A percentile compares a stretch with the other conserved stretches of the same genome.
These are phyloP conservation scores for Solanum neorickii DNA, from an alignment of 257 asterid species.

Conservation along the genomic window DNA sequence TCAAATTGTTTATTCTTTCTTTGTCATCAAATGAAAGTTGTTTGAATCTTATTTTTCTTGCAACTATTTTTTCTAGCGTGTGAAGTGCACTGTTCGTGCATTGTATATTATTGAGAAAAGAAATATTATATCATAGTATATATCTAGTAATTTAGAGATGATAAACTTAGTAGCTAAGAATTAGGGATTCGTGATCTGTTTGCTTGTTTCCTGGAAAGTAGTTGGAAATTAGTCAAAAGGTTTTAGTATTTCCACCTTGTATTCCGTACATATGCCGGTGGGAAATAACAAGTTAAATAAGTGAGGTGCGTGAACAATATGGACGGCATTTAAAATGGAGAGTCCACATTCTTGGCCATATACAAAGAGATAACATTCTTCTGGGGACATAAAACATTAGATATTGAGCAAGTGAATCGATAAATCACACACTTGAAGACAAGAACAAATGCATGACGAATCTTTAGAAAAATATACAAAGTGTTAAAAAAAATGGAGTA, in stretches of 20 bases:
- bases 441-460: no score
- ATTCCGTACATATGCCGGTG: no score
- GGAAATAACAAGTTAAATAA: no score
- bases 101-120: not conserved
- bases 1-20: not conserved
- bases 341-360: not conserved
- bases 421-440: not conserved
- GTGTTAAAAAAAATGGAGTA: not conserved
- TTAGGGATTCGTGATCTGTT: not conserved
- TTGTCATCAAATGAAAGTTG: not conserved
- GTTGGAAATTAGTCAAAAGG: not conserved
- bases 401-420: not conserved
- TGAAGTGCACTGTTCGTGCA: not conserved
- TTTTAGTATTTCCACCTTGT: no score
- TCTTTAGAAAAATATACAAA: not conserved
- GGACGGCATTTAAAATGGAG: not conserved
- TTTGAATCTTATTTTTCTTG: not conserved
- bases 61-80: not conserved
- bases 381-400: not conserved
- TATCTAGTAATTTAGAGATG: not conserved
- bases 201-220: not conserved
- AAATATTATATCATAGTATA: not conserved
- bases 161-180: not conserved
- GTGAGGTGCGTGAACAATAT: no score
- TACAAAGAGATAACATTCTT: not conserved